Conservation (phyloP, 2,329 filamentous ascomycete genomes). For the Sporothrix mexicana region DNA sequence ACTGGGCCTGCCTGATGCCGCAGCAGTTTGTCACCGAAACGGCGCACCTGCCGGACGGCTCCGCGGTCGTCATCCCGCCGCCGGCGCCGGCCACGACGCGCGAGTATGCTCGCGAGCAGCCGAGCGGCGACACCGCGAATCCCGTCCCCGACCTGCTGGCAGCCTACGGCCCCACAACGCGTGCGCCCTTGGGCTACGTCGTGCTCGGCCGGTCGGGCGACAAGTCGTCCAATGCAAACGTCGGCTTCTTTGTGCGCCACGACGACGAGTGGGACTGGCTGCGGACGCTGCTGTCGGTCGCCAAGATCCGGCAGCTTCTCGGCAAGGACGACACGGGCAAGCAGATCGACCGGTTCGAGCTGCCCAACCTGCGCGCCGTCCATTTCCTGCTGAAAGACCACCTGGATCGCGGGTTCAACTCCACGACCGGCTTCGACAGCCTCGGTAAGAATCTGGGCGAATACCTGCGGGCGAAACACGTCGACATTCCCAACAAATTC, state of each 20-base stretch:
- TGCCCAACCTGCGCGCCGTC: slow-evolving; percentile 47
- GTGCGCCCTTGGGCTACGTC: slow-evolving; percentile 42
- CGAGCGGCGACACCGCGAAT: slow-evolving; percentile 33
- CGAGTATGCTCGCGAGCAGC: slow-evolving; percentile 35
- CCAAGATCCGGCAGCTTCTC: slow-evolving; percentile 47
- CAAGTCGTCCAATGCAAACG: slow-evolving; percentile 52
- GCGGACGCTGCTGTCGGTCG: slow-evolving; percentile 49
- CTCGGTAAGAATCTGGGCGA: slow-evolving; percentile 35
- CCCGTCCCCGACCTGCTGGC: slow-evolving; percentile 34
- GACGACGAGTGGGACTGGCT: slow-evolving; percentile 55
- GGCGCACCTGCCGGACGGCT: slow-evolving; percentile 34
- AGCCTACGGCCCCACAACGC: slow-evolving; percentile 35
- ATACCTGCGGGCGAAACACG: slow-evolving; percentile 47
- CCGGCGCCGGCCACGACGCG: slow-evolving; percentile 37
- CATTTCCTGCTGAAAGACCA: slow-evolving; percentile 38
- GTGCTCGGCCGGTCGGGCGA: slow-evolving; percentile 49
- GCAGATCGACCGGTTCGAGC: slow-evolving; percentile 53
- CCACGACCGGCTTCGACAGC: slow-evolving; percentile 31
- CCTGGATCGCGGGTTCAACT: slow-evolving; percentile 44
- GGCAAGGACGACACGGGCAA: slow-evolving; percentile 47
- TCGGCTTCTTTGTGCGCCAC: slow-evolving; percentile 54
- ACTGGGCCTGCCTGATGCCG: slow-evolving; percentile 38
- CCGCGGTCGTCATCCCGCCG: slow-evolving; percentile 37
- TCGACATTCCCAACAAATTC: slow-evolving; percentile 53
- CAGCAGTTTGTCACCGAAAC: slow-evolving; percentile 37